These are phyloP conservation scores for Cladosporium sp. DNA, from an alignment of 2,329 filamentous ascomycete genomes.

Conservation along the genomic window DNA sequence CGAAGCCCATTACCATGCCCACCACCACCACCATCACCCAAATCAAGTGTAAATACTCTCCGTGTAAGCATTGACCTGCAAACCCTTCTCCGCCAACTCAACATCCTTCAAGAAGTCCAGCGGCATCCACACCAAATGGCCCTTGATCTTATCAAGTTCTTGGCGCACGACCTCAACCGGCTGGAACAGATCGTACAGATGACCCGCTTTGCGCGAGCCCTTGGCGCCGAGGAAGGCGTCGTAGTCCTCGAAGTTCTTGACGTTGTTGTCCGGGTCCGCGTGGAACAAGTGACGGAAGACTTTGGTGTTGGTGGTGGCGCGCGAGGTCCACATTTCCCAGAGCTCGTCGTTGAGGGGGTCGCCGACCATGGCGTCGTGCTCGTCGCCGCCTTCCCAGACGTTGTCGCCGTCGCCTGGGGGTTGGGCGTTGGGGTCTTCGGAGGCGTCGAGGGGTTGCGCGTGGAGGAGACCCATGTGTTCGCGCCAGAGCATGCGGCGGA, in stretches of 20 bases:
- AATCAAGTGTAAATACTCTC: constrained; percentile 78
- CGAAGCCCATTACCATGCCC: too few relatives aligned
- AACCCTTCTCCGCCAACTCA: constrained; percentile 83
- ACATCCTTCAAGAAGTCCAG: constrained; percentile 81
- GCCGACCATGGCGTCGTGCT: constrained; percentile 60
- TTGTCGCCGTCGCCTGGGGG: constrained; percentile 73
- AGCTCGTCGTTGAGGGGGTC: constrained; percentile 62
- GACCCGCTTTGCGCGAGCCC: constrained; percentile 67
- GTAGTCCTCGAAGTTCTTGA: constrained; percentile 89
- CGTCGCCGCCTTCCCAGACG: constrained; percentile 70
- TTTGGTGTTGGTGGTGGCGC: constrained; percentile 70
- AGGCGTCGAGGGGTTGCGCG: constrained; percentile 68
- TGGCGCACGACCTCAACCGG: constrained; percentile 70
- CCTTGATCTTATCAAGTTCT: constrained; percentile 74
- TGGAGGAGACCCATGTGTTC: constrained; percentile 85
- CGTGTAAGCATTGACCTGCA: constrained; percentile 83
- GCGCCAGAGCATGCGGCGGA: constrained; percentile 82
- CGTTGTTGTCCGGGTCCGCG: constrained; percentile 84
- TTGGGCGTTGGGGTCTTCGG: constrained; percentile 72
- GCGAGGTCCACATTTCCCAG: constrained; percentile 67
- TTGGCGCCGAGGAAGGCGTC: constrained; percentile 72
- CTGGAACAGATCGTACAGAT: constrained; percentile 80
- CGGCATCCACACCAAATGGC: constrained; percentile 96
- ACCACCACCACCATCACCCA: background rate
- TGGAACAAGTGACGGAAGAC: constrained; percentile 81